Percentiles rank a stretch among this genome's conserved stretches.
Conservation (phyloP, 1,139 yeast species). For the Scheffersomyces stambukii region DNA sequence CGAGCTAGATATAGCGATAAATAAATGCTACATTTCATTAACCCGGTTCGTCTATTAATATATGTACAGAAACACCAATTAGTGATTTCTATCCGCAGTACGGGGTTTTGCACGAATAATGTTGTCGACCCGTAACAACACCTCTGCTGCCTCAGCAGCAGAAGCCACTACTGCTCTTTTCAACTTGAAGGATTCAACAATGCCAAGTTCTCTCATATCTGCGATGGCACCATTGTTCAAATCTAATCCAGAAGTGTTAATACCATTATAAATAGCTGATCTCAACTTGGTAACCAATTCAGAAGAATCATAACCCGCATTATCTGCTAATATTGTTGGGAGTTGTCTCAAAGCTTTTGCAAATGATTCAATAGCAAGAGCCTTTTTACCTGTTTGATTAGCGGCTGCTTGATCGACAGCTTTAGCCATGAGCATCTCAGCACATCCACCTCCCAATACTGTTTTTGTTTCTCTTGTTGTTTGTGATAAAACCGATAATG, state of each 20-base stretch:
- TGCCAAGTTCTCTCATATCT: constrained; percentile 92
- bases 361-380: constrained; percentile 91
- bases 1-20: no score
- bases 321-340: constrained; percentile 93
- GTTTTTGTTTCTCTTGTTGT: constrained; percentile 94
- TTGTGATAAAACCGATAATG: constrained; percentile 90
- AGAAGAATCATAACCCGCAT: constrained; percentile 94
- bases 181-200: constrained; percentile 87
- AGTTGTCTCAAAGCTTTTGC: constrained; percentile 91
- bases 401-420: constrained; percentile 96
- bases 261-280: constrained; percentile 89
- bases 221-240: constrained; percentile 78
- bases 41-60: no score
- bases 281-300: constrained; percentile 89
- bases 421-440: constrained; percentile 97
- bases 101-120: constrained; percentile 96
- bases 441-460: constrained; percentile 95
- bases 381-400: constrained; percentile 88
- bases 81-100: constrained; percentile 80
- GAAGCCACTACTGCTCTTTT: constrained; percentile 94
- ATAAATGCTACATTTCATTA: no score
- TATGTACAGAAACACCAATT: constrained; percentile 4
- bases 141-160: constrained; percentile 97
- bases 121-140: constrained; percentile 89
- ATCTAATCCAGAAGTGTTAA: constrained; percentile 87